phyloP scores from a whole-genome alignment of 169 alveolate genomes.

The Cryptosporidium bovis region DNA sequence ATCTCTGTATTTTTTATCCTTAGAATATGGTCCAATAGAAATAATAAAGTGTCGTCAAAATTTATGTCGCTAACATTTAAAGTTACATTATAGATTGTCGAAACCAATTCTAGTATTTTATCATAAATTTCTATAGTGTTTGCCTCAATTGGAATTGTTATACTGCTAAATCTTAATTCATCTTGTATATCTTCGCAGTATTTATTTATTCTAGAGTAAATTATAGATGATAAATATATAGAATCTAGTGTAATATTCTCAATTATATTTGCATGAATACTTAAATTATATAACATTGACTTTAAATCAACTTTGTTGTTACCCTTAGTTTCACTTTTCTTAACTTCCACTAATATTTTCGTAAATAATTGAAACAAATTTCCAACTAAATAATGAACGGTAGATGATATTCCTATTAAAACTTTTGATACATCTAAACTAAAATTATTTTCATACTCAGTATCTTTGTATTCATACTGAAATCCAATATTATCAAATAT shows the following conservation, averaged over 20 bases:
- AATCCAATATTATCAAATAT: no score
- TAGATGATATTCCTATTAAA: slow-evolving; percentile 17
- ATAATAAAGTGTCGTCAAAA: not conserved
- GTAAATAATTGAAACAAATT: not conserved
- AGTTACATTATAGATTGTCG: slow-evolving; percentile 13
- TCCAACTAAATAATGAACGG: slow-evolving; percentile 28
- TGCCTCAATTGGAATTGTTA: slow-evolving; percentile 59
- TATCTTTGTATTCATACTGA: no score
- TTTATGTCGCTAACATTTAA: not conserved
- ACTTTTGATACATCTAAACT: slow-evolving; percentile 2
- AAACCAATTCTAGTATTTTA: slow-evolving; percentile 27
- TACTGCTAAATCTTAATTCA: slow-evolving; percentile 28
- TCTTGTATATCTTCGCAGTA: slow-evolving; percentile 5
- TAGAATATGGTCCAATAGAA: slow-evolving; percentile 18
- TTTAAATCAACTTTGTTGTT: no score
- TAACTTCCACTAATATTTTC: not conserved
- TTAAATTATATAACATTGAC: not conserved
- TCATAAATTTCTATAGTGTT: slow-evolving; percentile 30
- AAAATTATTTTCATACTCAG: no score
- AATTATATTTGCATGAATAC: not conserved
- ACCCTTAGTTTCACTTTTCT: not conserved
- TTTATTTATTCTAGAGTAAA: slow-evolving; percentile 2
- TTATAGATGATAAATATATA: slow-evolving; percentile 1
- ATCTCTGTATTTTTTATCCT: slow-evolving; percentile 12
- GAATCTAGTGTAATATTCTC: slow-evolving; percentile 7